Percentiles rank a stretch among this genome's conserved stretches.
Conservation (phyloP, 805 yeast species). For the Lachancea fermentati region DNA sequence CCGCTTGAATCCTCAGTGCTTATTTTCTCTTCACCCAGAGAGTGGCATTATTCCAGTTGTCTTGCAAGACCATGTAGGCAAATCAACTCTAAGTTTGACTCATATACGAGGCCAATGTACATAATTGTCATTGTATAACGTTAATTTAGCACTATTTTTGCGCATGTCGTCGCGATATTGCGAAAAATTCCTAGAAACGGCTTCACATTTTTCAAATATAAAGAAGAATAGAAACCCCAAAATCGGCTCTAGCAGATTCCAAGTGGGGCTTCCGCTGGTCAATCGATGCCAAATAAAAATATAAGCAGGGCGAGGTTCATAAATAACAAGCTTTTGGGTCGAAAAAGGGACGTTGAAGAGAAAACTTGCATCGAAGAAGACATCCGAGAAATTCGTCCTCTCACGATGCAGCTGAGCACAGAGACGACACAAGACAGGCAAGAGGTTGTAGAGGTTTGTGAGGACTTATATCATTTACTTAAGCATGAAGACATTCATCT, state of each 20-base stretch:
- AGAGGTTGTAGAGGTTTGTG: conserved; percentile 20
- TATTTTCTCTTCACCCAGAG: not conserved
- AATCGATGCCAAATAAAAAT: conserved; percentile 2
- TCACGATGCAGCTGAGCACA: conserved; percentile 25
- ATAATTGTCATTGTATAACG: not conserved
- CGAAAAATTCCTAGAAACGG: not conserved
- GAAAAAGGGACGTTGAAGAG: conserved; percentile 16
- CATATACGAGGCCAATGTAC: not conserved
- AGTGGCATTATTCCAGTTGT: not conserved
- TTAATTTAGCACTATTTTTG: not conserved
- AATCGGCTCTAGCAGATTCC: not conserved
- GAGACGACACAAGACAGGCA: conserved; percentile 27
- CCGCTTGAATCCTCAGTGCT: not conserved
- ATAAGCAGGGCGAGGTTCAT: conserved; percentile 12
- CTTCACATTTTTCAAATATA: no score
- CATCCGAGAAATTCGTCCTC: conserved; percentile 11
- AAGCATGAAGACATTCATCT: conserved; percentile 9
- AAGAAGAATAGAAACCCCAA: not conserved
- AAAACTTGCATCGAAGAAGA: conserved; percentile 9
- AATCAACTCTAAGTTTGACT: not conserved
- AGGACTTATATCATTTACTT: conserved; percentile 9
- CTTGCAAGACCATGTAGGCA: not conserved
- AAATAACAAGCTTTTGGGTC: conserved; percentile 18
- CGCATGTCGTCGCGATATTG: not conserved
- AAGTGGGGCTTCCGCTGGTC: not conserved